Base-by-base conservation (phyloP, 1,139 yeast species). In the Yamadazyma sp. region DNA sequence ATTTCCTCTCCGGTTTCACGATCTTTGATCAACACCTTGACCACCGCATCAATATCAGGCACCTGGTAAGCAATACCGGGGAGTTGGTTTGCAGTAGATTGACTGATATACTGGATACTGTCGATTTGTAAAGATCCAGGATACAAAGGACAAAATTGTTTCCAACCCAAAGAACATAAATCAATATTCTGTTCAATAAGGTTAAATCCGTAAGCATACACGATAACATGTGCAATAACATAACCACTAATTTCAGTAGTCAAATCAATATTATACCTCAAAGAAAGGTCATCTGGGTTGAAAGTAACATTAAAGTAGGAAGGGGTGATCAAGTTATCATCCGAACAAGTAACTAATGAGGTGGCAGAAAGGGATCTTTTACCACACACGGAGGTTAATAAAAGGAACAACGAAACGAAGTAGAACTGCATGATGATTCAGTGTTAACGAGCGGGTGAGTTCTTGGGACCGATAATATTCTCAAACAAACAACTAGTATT, bases 41-140 rank as follows among this genome's bases (percentile, higher is more conserved):
- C 87, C 42, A 78, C 76, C 1, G 90, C 90, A 56, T 85, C 94
- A 42, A 85, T 78, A 61, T 85, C 89, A 0, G 94, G 94, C 38
- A 85, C 90, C 13, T 65, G 67, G 55, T 76, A 85, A 3, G 92
- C 86, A 43, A 84, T 82, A 4, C 80, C 83, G 0, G 92, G 94
- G 43, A 85, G 76, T 57, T 63, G 59, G 13, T 66, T 54, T 14
- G 70, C 75, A 48, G 76, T 76, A 6, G 53, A 49, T 13, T 61
- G 46, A 29, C 73, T 59, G 37, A 85, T 70, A 50, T 80, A 79
- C 57, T 80, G 74, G 42, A 82, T 64, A 30, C 88, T 78, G 44
- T 84, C 83, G 33, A 85, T 71, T 52, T 82, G 83, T 53, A 85
- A 71, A 18, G 76, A 57, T 17, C 92, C 92, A 0, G 92, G 88